Base-by-base conservation (phyloP, 2,329 filamentous ascomycete genomes). In the Botrytis deweyae region DNA sequence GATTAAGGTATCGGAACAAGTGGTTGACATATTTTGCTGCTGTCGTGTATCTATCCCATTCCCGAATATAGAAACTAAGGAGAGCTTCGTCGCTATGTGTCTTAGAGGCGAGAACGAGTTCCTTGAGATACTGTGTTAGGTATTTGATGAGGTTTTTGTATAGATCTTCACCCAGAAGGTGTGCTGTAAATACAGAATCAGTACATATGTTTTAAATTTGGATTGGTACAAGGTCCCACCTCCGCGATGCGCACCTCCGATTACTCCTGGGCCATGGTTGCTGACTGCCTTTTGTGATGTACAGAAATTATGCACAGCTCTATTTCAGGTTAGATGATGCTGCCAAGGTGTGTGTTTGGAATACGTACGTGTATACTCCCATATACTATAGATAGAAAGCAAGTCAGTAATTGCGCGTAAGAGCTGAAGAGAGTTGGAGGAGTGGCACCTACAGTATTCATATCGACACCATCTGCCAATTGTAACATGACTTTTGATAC, bases 21-120 rank as follows among this genome's bases (percentile, higher is more conserved):
- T 99, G 95, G 83, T 99, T 97, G 82, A 98, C 96, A 84, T 97
- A 99, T 83, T 97, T 97, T 74, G 95, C 96, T 1, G 96, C 95
- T 22, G 93, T 93, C 2, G 96, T 99, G 84, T 98, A 99, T 75
- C 96, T 90, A 78, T 92, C 91, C 96, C 96, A 99, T 87, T 99
- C 95, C 81, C 92, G 90, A 82, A 98, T 99, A 83, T 99, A 99
- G 83, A 95, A 98, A 33, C 88, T 88, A 42, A 99, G 88, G 16
- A 99, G 87, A 1, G 95, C 94, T 83, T 99, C 96, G 80, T 98
- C 95, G 68, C 91, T 88, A 82, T 98, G 95, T 52, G 88, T 88
- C 80, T 92, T 90, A 73, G 95, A 97, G 77, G 92, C 86, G 59
- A 88, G 84, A 76, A 92, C 88, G 10, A 98, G 90, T 22, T 75